phyloP scores from a whole-genome alignment of 805 yeast genomes.

The Grigorovia jiainica region DNA sequence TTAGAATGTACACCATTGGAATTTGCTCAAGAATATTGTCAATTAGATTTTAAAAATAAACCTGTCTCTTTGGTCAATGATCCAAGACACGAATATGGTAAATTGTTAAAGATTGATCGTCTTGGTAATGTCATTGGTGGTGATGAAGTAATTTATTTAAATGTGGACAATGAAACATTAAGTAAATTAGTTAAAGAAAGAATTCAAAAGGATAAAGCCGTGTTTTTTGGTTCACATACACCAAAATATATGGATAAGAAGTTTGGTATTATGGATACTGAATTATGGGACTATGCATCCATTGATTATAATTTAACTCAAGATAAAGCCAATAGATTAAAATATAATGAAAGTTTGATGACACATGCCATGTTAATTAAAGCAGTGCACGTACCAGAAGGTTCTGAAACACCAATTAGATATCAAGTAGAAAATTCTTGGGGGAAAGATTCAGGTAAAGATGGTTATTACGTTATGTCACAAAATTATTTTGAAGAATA shows the following conservation, averaged over 20 bases:
- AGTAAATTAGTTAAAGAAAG: slow-evolving; percentile 56
- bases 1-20: slow-evolving; percentile 53
- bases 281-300: slow-evolving; percentile 56
- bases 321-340: slow-evolving; percentile 58
- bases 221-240: slow-evolving; percentile 86
- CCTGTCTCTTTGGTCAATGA: slow-evolving; percentile 68
- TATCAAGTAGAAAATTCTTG: slow-evolving; percentile 74
- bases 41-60: slow-evolving; percentile 32
- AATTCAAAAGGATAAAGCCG: slow-evolving; percentile 64
- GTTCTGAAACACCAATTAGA: slow-evolving; percentile 46
- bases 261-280: slow-evolving; percentile 64
- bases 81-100: slow-evolving; percentile 64
- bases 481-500: slow-evolving; percentile 68
- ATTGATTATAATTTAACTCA: slow-evolving; percentile 46
- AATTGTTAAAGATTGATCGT: slow-evolving; percentile 60
- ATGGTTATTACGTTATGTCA: slow-evolving; percentile 63
- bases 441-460: slow-evolving; percentile 59
- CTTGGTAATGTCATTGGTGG: slow-evolving; percentile 67
- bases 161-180: slow-evolving; percentile 49
- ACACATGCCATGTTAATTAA: slow-evolving; percentile 87
- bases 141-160: slow-evolving; percentile 62
- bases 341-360: slow-evolving; percentile 66
- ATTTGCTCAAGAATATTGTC: slow-evolving; percentile 49
- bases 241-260: slow-evolving; percentile 59
- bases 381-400: slow-evolving; percentile 63